Conservation (phyloP, 768 basidiomycete species). For the Auricularia auricula-judae region DNA sequence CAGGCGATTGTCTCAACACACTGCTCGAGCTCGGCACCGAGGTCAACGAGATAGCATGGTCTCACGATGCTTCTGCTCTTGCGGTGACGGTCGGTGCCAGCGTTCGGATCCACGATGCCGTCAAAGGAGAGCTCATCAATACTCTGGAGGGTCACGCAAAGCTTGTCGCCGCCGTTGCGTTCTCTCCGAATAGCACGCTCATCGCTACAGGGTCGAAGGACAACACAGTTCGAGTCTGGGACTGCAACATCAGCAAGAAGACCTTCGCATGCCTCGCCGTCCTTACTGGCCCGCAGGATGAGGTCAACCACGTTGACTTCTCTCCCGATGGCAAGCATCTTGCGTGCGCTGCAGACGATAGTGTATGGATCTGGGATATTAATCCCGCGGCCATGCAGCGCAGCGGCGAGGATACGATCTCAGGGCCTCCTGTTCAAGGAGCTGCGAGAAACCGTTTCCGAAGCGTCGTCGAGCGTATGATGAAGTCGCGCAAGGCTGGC, state of each 20-base stretch:
- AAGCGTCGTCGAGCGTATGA: no score
- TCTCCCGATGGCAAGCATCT: not conserved
- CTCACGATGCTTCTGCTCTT: not conserved
- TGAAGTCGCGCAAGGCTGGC: no score
- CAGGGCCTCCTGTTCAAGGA: no score
- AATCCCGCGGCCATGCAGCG: not conserved
- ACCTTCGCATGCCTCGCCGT: not conserved
- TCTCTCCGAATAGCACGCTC: not conserved
- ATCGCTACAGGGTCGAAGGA: conserved; percentile 10
- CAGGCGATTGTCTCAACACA: not conserved
- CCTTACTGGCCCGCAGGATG: not conserved
- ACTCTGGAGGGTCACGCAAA: not conserved
- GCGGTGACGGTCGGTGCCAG: not conserved
- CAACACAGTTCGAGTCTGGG: conserved; percentile 11
- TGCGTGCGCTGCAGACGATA: not conserved
- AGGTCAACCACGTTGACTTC: not conserved
- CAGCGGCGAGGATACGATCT: no score
- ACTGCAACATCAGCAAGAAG: not conserved
- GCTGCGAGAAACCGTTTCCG: no score
- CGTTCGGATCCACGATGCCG: not conserved
- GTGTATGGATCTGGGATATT: not conserved
- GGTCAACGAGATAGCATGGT: not conserved
- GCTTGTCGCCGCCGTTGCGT: not conserved
- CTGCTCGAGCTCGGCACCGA: not conserved
- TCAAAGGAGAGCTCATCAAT: not conserved